Conservation (phyloP, 2,329 filamentous ascomycete species). For the Dactylella cylindrospora region DNA sequence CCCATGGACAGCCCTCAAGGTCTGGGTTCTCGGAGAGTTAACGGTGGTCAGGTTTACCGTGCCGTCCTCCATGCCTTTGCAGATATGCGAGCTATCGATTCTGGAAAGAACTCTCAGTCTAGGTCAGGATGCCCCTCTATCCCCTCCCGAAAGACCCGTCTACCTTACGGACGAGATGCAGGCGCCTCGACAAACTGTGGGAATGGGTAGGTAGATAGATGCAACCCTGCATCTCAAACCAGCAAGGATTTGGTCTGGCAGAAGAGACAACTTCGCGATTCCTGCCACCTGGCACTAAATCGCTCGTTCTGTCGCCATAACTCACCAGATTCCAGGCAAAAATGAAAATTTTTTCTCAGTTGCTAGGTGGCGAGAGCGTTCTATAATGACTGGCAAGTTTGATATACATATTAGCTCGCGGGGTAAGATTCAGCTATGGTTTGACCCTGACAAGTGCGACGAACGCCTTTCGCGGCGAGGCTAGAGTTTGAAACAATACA, state of each 20-base stretch:
- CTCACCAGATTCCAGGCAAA: constrained; percentile 26
- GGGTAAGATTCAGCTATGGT: no score
- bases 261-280: constrained; percentile 24
- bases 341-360: constrained; percentile 5
- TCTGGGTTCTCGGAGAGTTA: constrained; percentile 44
- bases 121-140: constrained; percentile 40
- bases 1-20: constrained; percentile 31
- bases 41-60: constrained; percentile 33
- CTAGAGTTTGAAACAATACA: no score
- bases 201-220: constrained; percentile 21
- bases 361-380: constrained; percentile 21
- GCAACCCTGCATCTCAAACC: constrained; percentile 6
- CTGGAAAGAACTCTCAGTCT: constrained; percentile 38
- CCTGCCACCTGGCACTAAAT: constrained; percentile 35
- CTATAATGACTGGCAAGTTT: no score
- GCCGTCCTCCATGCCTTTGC: constrained; percentile 38
- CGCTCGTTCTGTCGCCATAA: constrained; percentile 43
- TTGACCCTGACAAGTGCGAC: no score
- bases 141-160: constrained; percentile 45
- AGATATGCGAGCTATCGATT: constrained; percentile 42
- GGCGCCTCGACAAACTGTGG: constrained; percentile 38
- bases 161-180: constrained; percentile 25
- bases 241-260: constrained; percentile 22
- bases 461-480: no score
- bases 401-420: no score